Conservation (phyloP, 768 basidiomycete genomes). For the Pulveroboletus sp. region DNA sequence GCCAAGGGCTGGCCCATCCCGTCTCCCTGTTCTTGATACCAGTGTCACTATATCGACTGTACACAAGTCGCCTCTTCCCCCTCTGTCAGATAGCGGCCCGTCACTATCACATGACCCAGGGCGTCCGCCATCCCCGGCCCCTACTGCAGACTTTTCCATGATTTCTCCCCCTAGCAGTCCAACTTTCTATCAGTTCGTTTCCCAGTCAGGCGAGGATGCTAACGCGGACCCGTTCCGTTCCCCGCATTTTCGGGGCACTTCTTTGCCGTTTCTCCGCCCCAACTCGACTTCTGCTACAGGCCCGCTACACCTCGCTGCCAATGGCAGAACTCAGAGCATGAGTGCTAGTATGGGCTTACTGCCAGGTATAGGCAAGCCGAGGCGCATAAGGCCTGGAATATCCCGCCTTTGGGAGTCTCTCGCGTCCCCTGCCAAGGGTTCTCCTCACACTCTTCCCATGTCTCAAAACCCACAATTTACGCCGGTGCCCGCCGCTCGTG, state of each 20-base stretch:
- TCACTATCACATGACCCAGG: conserved; percentile 16
- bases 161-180: conserved; percentile 40
- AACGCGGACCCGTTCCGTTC: conserved; percentile 23
- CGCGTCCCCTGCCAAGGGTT: conserved; percentile 27
- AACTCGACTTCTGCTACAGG: conserved; percentile 22
- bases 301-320: conserved; percentile 17
- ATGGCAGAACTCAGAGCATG: conserved; percentile 27
- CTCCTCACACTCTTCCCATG: conserved; percentile 5
- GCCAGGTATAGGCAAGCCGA: conserved; percentile 18
- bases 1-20: conserved; percentile 26
- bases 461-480: conserved; percentile 8
- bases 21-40: conserved; percentile 22
- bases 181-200: conserved; percentile 31
- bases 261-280: conserved; percentile 32
- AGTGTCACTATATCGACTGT: conserved; percentile 8
- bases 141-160: conserved; percentile 45
- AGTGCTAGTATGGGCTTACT: conserved; percentile 22
- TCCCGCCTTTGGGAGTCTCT: conserved; percentile 34
- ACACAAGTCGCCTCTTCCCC: conserved; percentile 22
- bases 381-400: conserved; percentile 29
- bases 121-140: conserved; percentile 43
- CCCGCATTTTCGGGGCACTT: conserved; percentile 16
- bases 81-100: conserved; percentile 26
- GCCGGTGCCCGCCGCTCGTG: conserved; percentile 20
- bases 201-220: conserved; percentile 20